Evolutionary conservation across 106 monocot genomes (phyloP).

Genomic region (Alisma plantagoaquatica): DNA sequence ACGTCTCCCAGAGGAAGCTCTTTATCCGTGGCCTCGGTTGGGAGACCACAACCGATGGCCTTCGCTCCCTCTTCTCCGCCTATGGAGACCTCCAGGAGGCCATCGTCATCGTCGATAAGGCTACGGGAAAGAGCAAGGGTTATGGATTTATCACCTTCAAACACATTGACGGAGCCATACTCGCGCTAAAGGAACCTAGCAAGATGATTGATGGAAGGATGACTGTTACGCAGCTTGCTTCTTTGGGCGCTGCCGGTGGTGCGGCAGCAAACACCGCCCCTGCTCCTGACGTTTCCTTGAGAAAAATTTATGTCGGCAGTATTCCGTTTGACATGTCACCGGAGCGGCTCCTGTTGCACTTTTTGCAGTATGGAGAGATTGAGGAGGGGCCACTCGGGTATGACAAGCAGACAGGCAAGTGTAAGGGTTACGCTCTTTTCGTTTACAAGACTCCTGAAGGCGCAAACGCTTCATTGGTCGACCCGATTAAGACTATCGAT

Average conservation of each 20-base stretch:
- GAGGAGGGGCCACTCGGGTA: constrained; percentile 93
- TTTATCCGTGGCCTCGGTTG: constrained; percentile 92
- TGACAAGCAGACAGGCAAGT: constrained; percentile 71
- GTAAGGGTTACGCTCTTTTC: constrained; percentile 66
- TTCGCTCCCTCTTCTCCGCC: constrained; percentile 53
- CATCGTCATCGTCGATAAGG: constrained; percentile 68
- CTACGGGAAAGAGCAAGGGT: constrained; percentile 74
- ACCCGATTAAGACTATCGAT: constrained; percentile 59
- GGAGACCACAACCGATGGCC: constrained; percentile 73
- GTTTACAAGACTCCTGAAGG: constrained; percentile 75
- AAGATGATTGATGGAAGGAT: constrained; percentile 91
- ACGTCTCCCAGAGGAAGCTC: constrained; percentile 68
- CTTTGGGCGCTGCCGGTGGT: constrained; percentile 28
- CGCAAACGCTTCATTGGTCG: constrained; percentile 50
- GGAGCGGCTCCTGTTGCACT: constrained; percentile 51
- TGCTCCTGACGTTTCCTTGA: constrained; percentile 25
- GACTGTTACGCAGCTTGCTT: constrained; percentile 72
- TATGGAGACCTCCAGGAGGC: constrained; percentile 86
- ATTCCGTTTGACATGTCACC: constrained; percentile 73
- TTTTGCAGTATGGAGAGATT: constrained; percentile 73
- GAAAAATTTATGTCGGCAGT: constrained; percentile 78
- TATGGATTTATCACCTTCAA: constrained; percentile 88
- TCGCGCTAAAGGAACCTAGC: constrained; percentile 72
- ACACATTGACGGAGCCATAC: constrained; percentile 55
- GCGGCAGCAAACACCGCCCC: constrained; percentile 6